Evolutionary conservation across 2,329 filamentous ascomycete species (phyloP).

Genomic region (Trichoderma sp.): DNA sequence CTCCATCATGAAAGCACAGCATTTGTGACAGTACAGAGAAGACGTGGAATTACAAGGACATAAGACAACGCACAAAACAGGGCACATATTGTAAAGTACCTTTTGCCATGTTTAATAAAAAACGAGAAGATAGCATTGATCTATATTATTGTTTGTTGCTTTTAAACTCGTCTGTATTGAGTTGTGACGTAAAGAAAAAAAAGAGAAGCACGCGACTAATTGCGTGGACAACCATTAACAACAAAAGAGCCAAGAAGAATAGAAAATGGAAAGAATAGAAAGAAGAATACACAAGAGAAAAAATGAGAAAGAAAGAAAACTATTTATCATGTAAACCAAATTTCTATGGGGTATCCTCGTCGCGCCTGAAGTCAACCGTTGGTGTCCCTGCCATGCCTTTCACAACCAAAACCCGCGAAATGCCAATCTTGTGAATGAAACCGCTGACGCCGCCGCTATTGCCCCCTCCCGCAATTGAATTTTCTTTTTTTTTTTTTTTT

Average conservation of each 20-base stretch:
- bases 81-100: not conserved
- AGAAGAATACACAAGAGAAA: not conserved
- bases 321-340: slow-evolving; percentile 8
- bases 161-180: not conserved
- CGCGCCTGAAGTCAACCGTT: slow-evolving; percentile 19
- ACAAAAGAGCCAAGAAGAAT: not conserved
- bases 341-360: slow-evolving; percentile 20
- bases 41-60: too few relatives aligned
- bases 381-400: slow-evolving; percentile 19
- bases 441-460: slow-evolving; percentile 20
- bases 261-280: not conserved
- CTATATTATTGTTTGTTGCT: not conserved
- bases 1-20: not conserved
- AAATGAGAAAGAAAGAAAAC: not conserved
- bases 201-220: not conserved
- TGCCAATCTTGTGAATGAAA: slow-evolving; percentile 18
- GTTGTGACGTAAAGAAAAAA: not conserved
- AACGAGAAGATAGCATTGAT: not conserved
- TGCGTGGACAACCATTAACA: not conserved
- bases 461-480: not conserved
- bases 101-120: not conserved
- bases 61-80: not conserved
- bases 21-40: not conserved
- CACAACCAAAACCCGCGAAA: slow-evolving; percentile 20
- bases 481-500: not conserved